Evolutionary conservation across 441 rosid genomes (phyloP).

Genomic region (Gossypium aridum): DNA sequence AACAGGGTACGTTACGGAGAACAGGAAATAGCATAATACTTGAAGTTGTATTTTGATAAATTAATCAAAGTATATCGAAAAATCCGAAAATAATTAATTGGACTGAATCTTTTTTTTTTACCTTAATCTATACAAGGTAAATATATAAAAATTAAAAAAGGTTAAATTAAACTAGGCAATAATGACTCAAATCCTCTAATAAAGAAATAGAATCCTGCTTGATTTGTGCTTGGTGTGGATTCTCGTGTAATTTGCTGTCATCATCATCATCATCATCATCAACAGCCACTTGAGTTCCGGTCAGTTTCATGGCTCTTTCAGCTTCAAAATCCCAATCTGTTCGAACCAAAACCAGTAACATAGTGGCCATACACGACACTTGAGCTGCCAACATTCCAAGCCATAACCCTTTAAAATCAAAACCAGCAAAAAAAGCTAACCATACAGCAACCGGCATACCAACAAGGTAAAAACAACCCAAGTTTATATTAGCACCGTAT

Average conservation of each 20-base stretch:
- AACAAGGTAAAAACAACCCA: conserved; percentile 74
- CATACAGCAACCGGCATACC: conserved; percentile 82
- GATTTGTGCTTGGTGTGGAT: conserved; percentile 27
- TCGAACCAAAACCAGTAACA: conserved; percentile 54
- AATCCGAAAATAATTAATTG: not conserved
- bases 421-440: conserved; percentile 49
- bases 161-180: conserved; percentile 16
- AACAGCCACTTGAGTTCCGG: conserved; percentile 28
- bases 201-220: conserved; percentile 29
- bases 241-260: conserved; percentile 14
- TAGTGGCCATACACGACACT: conserved; percentile 58
- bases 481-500: conserved; percentile 69
- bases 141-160: not conserved
- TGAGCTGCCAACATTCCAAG: conserved; percentile 83
- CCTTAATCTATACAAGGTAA: not conserved
- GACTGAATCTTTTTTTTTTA: no score
- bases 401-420: conserved; percentile 80
- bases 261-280: conserved; percentile 8
- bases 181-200: conserved; percentile 13
- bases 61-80: not conserved
- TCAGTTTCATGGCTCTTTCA: conserved; percentile 53
- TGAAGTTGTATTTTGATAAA: not conserved
- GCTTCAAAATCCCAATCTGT: conserved; percentile 83
- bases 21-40: not conserved
- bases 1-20: not conserved